Base-by-base conservation (phyloP, 1,284 basidiomycete species). In the Trichosporon faecale region DNA sequence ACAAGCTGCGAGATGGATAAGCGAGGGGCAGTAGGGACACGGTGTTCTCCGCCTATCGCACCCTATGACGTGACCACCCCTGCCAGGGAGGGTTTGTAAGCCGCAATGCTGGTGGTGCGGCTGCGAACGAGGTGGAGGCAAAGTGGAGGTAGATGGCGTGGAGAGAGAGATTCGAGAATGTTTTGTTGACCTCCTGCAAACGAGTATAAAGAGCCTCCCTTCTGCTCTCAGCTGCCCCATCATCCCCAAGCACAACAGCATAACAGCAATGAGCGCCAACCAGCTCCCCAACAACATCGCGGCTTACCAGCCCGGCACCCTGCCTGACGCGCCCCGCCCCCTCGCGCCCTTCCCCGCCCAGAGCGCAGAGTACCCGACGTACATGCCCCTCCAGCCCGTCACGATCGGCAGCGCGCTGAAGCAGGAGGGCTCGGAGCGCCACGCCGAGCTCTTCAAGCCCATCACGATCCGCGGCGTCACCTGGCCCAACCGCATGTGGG, bases 391-490 rank as follows among this genome's bases (percentile, higher is more conserved):
- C 70, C 91, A 90, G 75, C 86, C 88, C 18, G 89, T 89, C 8
- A 75, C 82, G 6, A 88, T 91, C 70, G 91, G 90, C 2, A 85
- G 86, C 0, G 65, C 80, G 27, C 72, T 82, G 33, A 69, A 75
- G 6, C 57, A 29, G 12, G 61, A 66, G 33, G 25, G 11, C 70
- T 23, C 44, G n/a, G 65, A 40, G 1, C 5, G 12, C 23, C 84
- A 87, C 0, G 91, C 91, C 0, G 80, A 85, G 64, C 81, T 93
- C 2, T 94, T 94, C 82, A 83, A 89, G 73, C 89, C 90, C 2
- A 77, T 93, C 65, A 89, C 85, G 2, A 86, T 94, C 44, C 85
- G 87, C 65, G 87, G 86, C 61, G 84, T 88, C 0, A 87, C 85
- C 1, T 91, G 93, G 85, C 90, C 90, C 79, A 92, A 93, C 79